A percentile compares a stretch with the other conserved stretches of the same genome.
phyloP scores from a whole-genome alignment of 2,329 filamentous ascomycete genomes.

The Aspergillus viridinutans region DNA sequence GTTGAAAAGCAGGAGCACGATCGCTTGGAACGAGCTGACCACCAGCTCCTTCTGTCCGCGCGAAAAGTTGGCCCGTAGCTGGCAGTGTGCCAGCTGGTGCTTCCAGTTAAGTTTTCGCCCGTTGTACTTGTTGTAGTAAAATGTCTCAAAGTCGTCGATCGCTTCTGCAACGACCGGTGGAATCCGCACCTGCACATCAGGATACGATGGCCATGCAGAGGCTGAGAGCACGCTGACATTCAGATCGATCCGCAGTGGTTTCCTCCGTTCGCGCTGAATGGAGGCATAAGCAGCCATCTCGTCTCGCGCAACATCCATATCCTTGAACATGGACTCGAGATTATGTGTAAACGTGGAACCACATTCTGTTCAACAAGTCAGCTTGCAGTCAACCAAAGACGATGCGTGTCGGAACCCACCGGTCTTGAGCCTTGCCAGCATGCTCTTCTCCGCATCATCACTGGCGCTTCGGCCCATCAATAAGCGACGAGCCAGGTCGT shows the following conservation, averaged over 20 bases:
- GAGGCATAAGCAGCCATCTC: constrained; percentile 87
- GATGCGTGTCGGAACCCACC: constrained; percentile 34
- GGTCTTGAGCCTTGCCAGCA: constrained; percentile 84
- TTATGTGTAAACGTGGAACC: constrained; percentile 94
- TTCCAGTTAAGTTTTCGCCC: constrained; percentile 88
- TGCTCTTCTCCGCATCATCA: constrained; percentile 90
- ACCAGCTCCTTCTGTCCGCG: constrained; percentile 81
- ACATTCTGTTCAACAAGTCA: constrained; percentile 58
- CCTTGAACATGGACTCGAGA: constrained; percentile 98
- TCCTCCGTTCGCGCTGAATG: constrained; percentile 58
- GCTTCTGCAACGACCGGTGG: constrained; percentile 71
- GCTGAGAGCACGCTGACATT: constrained; percentile 87
- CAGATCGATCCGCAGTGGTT: constrained; percentile 62
- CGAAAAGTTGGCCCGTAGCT: constrained; percentile 74
- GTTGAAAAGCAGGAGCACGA: constrained; percentile 89
- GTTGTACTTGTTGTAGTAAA: constrained; percentile 86
- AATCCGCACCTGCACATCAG: constrained; percentile 69
- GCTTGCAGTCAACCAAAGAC: not conserved
- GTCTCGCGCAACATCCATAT: constrained; percentile 87
- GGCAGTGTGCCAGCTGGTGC: constrained; percentile 85
- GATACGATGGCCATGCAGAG: constrained; percentile 88
- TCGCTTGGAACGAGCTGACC: constrained; percentile 86
- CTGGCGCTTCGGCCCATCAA: constrained; percentile 91
- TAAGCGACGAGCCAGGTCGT: constrained; percentile 82
- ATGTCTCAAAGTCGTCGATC: constrained; percentile 73